phyloP scores from a whole-genome alignment of 441 rosid genomes.

The Daphne laureola region DNA sequence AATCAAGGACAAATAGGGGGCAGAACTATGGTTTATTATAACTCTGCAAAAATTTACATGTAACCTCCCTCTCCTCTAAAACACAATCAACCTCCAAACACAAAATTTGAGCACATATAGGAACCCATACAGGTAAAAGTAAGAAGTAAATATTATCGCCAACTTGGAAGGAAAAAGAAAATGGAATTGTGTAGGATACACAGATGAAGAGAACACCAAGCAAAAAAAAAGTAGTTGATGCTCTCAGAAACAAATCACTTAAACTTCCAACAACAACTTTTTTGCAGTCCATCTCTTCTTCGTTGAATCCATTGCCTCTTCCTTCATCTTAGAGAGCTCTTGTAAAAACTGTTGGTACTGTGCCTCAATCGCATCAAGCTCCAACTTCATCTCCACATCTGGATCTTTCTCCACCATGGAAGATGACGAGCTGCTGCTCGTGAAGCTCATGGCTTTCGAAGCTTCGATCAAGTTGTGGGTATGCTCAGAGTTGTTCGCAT shows the following conservation, averaged over 20 bases:
- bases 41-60: too few species aligned
- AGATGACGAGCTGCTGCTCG: background rate
- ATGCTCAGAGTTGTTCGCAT: conserved; percentile 6
- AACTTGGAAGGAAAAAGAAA: too few species aligned
- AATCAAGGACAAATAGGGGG: too few species aligned
- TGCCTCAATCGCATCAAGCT: conserved; percentile 39
- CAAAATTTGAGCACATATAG: too few species aligned
- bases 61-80: too few species aligned
- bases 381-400: conserved; percentile 30
- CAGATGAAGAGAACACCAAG: too few species aligned
- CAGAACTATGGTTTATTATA: too few species aligned
- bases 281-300: conserved; percentile 32
- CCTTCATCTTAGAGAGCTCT: conserved; percentile 34
- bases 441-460: conserved; percentile 11
- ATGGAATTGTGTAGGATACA: too few species aligned
- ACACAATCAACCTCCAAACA: too few species aligned
- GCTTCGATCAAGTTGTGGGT: conserved; percentile 4
- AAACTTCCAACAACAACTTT: conserved; percentile 15
- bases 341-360: conserved; percentile 37
- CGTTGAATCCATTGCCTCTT: conserved; percentile 46
- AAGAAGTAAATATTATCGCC: too few species aligned
- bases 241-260: conserved; percentile 3
- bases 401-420: conserved; percentile 11
- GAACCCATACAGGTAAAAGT: too few species aligned
- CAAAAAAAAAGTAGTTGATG: too few species aligned